Evolutionary conservation across 139 green algal species (phyloP), one percentile per base, ranked within the genome.

Genomic region (Choricystis sp.): DNA sequence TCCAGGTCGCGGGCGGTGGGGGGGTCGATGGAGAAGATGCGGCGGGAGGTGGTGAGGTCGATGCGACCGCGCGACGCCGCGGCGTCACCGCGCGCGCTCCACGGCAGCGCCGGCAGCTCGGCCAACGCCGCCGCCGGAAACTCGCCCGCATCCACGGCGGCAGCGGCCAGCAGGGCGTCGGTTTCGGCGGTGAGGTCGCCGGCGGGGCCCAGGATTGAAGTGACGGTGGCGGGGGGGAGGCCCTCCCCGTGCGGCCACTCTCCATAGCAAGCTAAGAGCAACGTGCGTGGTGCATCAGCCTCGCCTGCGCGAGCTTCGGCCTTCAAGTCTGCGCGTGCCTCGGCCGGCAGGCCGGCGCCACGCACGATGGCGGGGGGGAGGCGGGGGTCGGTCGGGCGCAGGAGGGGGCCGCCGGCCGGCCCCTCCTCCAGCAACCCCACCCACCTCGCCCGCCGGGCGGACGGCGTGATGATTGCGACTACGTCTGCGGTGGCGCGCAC

Each of bases 11-110:
- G 64, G 2, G 86, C 87, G 19, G 83, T 90, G 59, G 75, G 75
- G 0, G 87, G 87, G 74, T 95, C 87, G 59, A 95, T 92, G 67
- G 68, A 82, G 74, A 91, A 92, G 23, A 92, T 68, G 64, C 85
- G 70, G 3, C 19, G 23, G 26, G 26, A 25, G 48, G 56, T n/a
- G 29, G 20, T 57, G 64, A 98, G 80, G 78, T 97, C 91, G 22
- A 71, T 69, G 4, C 92, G 66, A 4, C 30, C 23, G 5, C 31
- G 55, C 19, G 85, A 27, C 22, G 97, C 88, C 48, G 81, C 72
- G 3, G 72, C 26, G 2, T 69, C 58, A n/a, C n/a, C n/a, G n/a
- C n/a, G n/a, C 25, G 95, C 79, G 62, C 26, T 55, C 91, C 90
- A 97, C 1, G 81, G 82, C 22, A 68, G 75, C n/a, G 61, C 29